phyloP scores from a whole-genome alignment of 352 stramenopile genomes.

The Phytopythium aichiense region DNA sequence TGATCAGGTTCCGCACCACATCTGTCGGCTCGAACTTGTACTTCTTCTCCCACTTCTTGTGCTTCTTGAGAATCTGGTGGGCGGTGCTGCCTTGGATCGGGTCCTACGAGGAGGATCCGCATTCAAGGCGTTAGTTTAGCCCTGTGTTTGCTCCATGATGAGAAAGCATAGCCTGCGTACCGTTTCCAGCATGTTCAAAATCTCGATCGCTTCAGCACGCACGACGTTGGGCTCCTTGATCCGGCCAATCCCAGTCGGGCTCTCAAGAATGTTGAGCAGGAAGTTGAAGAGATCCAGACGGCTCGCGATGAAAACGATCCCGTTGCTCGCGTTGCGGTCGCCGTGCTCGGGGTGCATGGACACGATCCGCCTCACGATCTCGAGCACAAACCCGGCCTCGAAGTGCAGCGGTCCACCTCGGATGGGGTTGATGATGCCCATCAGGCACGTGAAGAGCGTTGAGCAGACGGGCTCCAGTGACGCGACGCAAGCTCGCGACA shows the following conservation, averaged over 20 bases:
- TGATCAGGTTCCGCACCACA: slow-evolving; percentile 33
- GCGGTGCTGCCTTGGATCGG: slow-evolving; percentile 61
- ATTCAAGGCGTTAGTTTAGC: not conserved
- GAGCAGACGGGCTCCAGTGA: slow-evolving; percentile 54
- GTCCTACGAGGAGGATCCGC: slow-evolving; percentile 25
- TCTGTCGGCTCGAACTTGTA: slow-evolving; percentile 53
- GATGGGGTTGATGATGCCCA: slow-evolving; percentile 42
- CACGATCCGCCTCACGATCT: slow-evolving; percentile 74
- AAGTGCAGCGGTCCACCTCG: slow-evolving; percentile 53
- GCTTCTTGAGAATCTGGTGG: slow-evolving; percentile 81
- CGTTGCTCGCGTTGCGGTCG: slow-evolving; percentile 42
- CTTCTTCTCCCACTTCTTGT: slow-evolving; percentile 88
- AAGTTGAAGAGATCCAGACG: slow-evolving; percentile 69
- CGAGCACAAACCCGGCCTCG: slow-evolving; percentile 59
- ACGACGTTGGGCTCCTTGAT: slow-evolving; percentile 60
- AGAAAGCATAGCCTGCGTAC: slow-evolving; percentile 12
- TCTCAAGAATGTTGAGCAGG: slow-evolving; percentile 74
- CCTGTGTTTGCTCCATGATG: not conserved
- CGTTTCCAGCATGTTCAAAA: slow-evolving; percentile 77
- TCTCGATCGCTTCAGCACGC: slow-evolving; percentile 69
- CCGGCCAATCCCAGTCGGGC: slow-evolving; percentile 40
- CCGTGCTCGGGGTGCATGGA: slow-evolving; percentile 67
- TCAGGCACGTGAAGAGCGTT: slow-evolving; percentile 53
- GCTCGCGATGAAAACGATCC: slow-evolving; percentile 72
- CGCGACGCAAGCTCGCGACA: slow-evolving; percentile 48